These are phyloP conservation scores for Boehmeria nivea DNA, from an alignment of 306 rosid species.

Conservation along the genomic window DNA sequence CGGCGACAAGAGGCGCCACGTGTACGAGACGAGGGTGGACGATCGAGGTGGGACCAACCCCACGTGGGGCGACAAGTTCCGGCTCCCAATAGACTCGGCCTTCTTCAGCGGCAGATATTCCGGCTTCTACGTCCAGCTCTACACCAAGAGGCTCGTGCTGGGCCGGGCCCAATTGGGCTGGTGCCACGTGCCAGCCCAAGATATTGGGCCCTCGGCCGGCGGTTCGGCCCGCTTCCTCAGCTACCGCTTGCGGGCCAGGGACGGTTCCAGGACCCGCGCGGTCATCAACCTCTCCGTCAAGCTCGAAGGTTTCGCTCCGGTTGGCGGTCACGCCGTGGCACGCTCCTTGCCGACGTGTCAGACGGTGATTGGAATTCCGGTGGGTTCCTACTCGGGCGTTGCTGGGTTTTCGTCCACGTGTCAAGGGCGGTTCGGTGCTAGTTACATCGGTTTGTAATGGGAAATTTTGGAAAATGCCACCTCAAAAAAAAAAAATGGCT, in stretches of 20 bases:
- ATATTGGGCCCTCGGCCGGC: constrained; percentile 30
- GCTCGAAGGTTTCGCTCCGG: constrained; percentile 20
- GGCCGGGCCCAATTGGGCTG: constrained; percentile 43
- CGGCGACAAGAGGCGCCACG: constrained; percentile 12
- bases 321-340: constrained; percentile 6
- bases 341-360: constrained; percentile 17
- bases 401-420: not conserved
- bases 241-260: constrained; percentile 53
- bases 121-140: constrained; percentile 35
- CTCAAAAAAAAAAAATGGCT: too few species aligned
- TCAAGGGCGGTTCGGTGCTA: not conserved
- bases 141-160: constrained; percentile 28
- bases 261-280: constrained; percentile 38
- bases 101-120: constrained; percentile 39
- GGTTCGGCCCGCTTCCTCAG: constrained; percentile 36
- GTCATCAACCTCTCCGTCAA: constrained; percentile 42
- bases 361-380: constrained; percentile 54
- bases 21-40: constrained; percentile 34
- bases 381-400: constrained; percentile 16
- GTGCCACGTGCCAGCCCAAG: constrained; percentile 45
- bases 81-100: constrained; percentile 32
- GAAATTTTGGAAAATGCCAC: too few species aligned
- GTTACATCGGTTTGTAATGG: not conserved
- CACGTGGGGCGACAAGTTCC: constrained; percentile 42
- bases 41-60: constrained; percentile 29